phyloP scores from a whole-genome alignment of 331 rosid genomes.

The Quercus tomentella region DNA sequence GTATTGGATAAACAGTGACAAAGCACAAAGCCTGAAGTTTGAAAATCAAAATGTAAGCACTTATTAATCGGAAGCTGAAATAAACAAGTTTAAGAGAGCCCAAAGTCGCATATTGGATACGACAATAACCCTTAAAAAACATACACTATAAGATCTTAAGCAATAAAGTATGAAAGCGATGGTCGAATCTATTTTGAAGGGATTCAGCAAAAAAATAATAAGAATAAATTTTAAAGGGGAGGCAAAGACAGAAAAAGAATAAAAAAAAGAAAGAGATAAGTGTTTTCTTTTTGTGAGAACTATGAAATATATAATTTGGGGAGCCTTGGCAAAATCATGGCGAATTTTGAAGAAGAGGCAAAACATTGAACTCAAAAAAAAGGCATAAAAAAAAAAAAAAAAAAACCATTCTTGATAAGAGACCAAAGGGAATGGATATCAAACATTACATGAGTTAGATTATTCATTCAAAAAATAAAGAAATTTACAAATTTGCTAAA shows the following conservation, averaged over 20 bases:
- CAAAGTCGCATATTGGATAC: not conserved
- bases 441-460: too few species aligned
- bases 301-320: too few species aligned
- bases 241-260: not conserved
- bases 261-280: too few species aligned
- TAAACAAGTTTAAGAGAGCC: not conserved
- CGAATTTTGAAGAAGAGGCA: not conserved
- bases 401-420: too few species aligned
- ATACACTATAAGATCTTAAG: not conserved
- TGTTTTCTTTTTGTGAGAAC: too few species aligned
- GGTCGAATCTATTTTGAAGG: not conserved
- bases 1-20: not conserved
- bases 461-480: too few species aligned
- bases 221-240: not conserved
- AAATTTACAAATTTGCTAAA: too few species aligned
- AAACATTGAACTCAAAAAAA: not conserved
- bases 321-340: not conserved
- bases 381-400: too few species aligned
- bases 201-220: not conserved
- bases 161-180: not conserved
- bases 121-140: not conserved
- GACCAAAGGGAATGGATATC: too few species aligned
- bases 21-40: too few species aligned
- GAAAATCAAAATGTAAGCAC: too few species aligned
- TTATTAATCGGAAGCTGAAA: not conserved